Conservation (phyloP, 2,329 filamentous ascomycete species). For the Stenocarpella maydis region DNA sequence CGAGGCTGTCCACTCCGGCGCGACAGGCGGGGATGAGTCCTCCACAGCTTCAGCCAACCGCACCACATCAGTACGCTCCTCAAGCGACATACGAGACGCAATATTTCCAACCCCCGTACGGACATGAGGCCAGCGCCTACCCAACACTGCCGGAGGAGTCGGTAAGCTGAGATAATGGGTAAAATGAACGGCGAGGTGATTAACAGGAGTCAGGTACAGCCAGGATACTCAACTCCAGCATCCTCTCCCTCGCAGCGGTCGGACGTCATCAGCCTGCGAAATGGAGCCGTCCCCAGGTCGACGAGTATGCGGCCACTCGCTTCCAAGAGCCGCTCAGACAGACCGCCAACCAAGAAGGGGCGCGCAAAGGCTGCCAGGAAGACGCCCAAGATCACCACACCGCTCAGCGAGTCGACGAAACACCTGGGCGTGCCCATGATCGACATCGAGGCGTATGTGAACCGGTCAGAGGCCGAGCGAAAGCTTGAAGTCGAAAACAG, state of each 20-base stretch:
- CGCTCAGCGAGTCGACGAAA: constrained; percentile 76
- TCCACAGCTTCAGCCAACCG: constrained; percentile 39
- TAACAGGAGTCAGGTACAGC: constrained; percentile 36
- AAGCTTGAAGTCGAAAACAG: constrained; percentile 72
- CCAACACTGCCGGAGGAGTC: constrained; percentile 24
- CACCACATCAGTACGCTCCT: constrained; percentile 42
- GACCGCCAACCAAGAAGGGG: constrained; percentile 52
- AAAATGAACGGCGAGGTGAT: background rate
- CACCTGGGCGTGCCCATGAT: constrained; percentile 65
- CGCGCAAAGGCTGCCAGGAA: constrained; percentile 50
- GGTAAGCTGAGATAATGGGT: background rate
- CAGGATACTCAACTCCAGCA: constrained; percentile 59
- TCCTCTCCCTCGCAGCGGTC: constrained; percentile 55
- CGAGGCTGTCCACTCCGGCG: constrained; percentile 50
- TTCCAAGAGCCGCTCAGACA: constrained; percentile 41
- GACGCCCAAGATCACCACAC: constrained; percentile 65
- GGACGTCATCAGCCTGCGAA: constrained; percentile 50
- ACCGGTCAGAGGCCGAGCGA: constrained; percentile 72
- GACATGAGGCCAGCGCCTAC: constrained; percentile 38
- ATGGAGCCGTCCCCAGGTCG: constrained; percentile 40
- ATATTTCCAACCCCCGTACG: constrained; percentile 34
- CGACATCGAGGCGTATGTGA: constrained; percentile 84
- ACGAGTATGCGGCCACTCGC: constrained; percentile 38
- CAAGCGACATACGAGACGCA: constrained; percentile 20
- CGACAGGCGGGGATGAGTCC: constrained; percentile 41